Conservation (phyloP, 441 rosid genomes). For the Mallotus repandus region DNA sequence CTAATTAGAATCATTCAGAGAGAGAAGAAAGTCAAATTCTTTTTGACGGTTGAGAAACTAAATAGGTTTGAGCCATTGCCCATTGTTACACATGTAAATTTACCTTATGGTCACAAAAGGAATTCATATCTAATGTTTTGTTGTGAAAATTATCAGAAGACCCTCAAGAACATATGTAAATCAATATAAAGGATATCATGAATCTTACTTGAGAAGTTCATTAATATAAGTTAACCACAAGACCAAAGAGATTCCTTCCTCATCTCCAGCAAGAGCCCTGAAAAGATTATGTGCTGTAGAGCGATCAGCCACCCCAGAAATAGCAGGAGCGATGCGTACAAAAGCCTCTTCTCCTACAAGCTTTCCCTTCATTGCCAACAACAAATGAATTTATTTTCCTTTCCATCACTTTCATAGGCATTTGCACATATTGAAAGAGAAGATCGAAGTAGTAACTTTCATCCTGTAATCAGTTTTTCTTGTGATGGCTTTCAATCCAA, state of each 20-base stretch:
- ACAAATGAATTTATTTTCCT: constrained; percentile 23
- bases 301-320: constrained; percentile 89
- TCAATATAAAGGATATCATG: constrained; percentile 13
- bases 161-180: not conserved
- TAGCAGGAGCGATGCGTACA: constrained; percentile 82
- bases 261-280: constrained; percentile 70
- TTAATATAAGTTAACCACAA: constrained; percentile 74
- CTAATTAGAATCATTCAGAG: not conserved
- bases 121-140: not conserved
- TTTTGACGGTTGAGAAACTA: not conserved
- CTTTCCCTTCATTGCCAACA: constrained; percentile 55
- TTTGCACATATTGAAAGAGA: constrained; percentile 18
- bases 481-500: not conserved
- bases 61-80: not conserved
- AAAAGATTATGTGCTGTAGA: constrained; percentile 84
- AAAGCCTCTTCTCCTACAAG: constrained; percentile 80
- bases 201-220: constrained; percentile 90
- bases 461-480: not conserved
- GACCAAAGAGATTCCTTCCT: constrained; percentile 68
- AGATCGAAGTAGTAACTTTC: not conserved
- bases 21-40: not conserved
- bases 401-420: constrained; percentile 20
- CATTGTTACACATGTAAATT: not conserved
- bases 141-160: constrained; percentile 1
- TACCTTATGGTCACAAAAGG: not conserved